Evolutionary conservation across 371 early-diverging fungal genomes (phyloP), one percentile per base, ranked within the genome.

Genomic region (Mucor circinelloides): DNA sequence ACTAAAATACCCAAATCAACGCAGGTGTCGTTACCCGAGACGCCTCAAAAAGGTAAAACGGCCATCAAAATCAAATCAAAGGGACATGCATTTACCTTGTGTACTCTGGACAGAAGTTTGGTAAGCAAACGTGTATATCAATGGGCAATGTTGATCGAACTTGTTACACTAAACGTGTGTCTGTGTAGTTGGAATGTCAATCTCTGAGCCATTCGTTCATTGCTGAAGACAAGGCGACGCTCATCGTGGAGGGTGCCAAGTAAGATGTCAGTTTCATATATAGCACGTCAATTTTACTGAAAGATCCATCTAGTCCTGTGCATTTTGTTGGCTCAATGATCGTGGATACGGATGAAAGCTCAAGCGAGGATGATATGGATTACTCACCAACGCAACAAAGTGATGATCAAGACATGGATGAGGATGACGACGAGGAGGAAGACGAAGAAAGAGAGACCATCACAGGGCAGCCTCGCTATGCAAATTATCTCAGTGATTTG

Each of bases 401-500:
- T 19, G 23, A 46, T 1, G 19, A 21, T 4, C 19, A 46, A 46
- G 46, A 46, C 23, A 19, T 19, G 8, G 46, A 46, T 8, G 46
- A 46, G 2, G 50, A 58, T 0, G 59, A 66, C 2, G 63, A 66
- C 0, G 67, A 67, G 0, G 50, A 66, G 0, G 65, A 68, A 0
- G 44, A 60, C 0, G 64, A 71, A 5, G 64, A 67, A 19, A 21
- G 19, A 21, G 68, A 68, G 25, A 72, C 72, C 10, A 38, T 68
- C 12, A 62, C 66, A 12, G 72, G 72, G 0, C 34, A 68, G 27
- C 72, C 72, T 21, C 30, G 36, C 31, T 68, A 72, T 56, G 23
- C 63, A 6, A 58, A 52, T 19, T 72, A 72, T 46, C 25, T 72
- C 15, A 68, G 68, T 12, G 72, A 72, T 63, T 30, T 72, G 21